Percentiles rank a stretch among this genome's conserved stretches.
These are phyloP conservation scores for Glomus cerebriforme DNA, from an alignment of 192 early-diverging fungal genomes.

Conservation along the genomic window DNA sequence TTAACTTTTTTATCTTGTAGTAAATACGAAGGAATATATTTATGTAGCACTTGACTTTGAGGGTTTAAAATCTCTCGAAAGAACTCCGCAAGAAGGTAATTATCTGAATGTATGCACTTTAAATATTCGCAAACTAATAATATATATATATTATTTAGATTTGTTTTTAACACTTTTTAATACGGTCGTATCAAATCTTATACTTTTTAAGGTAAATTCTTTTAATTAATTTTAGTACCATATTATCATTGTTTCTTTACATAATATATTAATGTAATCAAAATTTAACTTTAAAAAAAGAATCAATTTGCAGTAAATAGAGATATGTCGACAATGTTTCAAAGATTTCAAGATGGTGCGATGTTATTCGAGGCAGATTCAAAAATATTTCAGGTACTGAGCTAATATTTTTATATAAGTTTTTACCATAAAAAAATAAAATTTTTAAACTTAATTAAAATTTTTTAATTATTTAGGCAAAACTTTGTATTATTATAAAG, in stretches of 20 bases:
- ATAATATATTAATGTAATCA: neutral
- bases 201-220: conserved; percentile 7
- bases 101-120: neutral
- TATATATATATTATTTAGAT: neutral
- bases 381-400: conserved; percentile 9
- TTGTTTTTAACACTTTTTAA: conserved; percentile 10
- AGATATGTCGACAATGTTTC: conserved; percentile 35
- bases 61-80: conserved; percentile 18
- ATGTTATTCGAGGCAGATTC: neutral
- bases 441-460: too few species aligned
- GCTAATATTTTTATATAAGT: too few species aligned
- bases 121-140: neutral
- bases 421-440: too few species aligned
- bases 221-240: neutral
- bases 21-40: neutral
- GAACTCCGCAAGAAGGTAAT: conserved; percentile 27
- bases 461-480: neutral
- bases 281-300: neutral
- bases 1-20: conserved; percentile 1
- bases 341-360: conserved; percentile 30
- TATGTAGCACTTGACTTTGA: conserved; percentile 35
- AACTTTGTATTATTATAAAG: conserved; percentile 29
- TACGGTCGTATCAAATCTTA: neutral
- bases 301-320: conserved; percentile 28
- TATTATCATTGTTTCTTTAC: neutral